Evolutionary conservation across 257 asterid genomes (phyloP).

Genomic region (Solanum lignicaule): DNA sequence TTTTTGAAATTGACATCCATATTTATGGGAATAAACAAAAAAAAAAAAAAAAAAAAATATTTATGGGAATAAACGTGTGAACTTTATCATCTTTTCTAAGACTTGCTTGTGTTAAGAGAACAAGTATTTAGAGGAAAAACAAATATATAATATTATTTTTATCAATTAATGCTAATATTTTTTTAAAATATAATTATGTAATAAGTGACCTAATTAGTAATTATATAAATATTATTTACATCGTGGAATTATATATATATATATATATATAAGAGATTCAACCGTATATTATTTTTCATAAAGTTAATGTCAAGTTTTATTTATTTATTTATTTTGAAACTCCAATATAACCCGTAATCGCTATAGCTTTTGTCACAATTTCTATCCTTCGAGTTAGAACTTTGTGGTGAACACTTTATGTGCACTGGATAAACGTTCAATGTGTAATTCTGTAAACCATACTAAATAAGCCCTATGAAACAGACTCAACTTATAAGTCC

Average conservation of each 20-base stretch:
- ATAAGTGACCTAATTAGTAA: neutral
- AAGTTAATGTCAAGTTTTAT: neutral
- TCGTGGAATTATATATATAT: too few relatives aligned
- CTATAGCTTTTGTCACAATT: too few relatives aligned
- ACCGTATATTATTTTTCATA: neutral
- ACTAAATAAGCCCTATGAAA: too few relatives aligned
- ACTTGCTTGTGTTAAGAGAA: neutral
- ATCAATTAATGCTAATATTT: neutral
- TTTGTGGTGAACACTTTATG: too few relatives aligned
- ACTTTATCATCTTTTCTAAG: too few relatives aligned
- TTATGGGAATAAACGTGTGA: neutral
- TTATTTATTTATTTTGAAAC: too few relatives aligned
- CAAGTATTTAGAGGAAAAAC: neutral
- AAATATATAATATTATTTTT: neutral
- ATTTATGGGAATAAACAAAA: neutral
- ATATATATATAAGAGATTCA: neutral
- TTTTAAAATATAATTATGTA: neutral
- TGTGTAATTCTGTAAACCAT: too few relatives aligned
- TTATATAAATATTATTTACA: neutral
- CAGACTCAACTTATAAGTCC: too few relatives aligned
- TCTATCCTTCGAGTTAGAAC: too few relatives aligned
- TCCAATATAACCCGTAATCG: too few relatives aligned
- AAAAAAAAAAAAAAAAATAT: too few relatives aligned
- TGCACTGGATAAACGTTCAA: too few relatives aligned
- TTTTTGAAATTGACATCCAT: neutral